Conservation (phyloP, 2,329 filamentous ascomycete genomes). For the Ophiocordyceps polyrhachis-furcata region DNA sequence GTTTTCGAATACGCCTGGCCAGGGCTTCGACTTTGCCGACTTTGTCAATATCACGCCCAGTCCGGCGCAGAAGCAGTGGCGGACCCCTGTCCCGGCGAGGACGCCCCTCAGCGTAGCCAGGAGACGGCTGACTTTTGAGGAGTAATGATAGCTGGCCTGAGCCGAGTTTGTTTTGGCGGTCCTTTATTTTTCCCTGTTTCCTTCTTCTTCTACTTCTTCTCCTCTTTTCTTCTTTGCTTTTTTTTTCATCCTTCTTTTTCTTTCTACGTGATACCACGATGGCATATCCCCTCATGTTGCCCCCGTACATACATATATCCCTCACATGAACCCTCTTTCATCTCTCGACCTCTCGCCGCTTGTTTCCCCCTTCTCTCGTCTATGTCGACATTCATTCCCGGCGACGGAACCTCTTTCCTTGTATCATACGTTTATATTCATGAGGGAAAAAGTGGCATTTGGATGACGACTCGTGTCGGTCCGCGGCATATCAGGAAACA, state of each 20-base stretch:
- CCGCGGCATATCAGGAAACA: background rate
- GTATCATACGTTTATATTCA: no score
- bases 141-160: constrained; percentile 35
- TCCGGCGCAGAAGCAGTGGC: constrained; percentile 79
- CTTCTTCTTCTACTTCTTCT: no score
- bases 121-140: constrained; percentile 67
- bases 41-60: constrained; percentile 96
- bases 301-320: no score
- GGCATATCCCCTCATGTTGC: constrained; percentile 4
- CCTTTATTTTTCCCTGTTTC: constrained; percentile 4
- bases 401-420: no score
- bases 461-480: background rate
- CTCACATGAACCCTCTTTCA: background rate
- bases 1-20: constrained; percentile 60
- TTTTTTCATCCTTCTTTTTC: constrained; percentile 6
- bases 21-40: constrained; percentile 81
- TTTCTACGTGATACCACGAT: constrained; percentile 19
- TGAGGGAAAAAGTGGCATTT: background rate
- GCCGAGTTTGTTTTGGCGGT: background rate
- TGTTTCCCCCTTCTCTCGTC: background rate
- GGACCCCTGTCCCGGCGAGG: constrained; percentile 49
- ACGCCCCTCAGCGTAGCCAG: constrained; percentile 50
- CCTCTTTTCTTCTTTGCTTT: no score
- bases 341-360: background rate
- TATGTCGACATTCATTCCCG: background rate